Evolutionary conservation across 2,329 filamentous ascomycete genomes (phyloP).

Genomic region (Fusarium sp.): DNA sequence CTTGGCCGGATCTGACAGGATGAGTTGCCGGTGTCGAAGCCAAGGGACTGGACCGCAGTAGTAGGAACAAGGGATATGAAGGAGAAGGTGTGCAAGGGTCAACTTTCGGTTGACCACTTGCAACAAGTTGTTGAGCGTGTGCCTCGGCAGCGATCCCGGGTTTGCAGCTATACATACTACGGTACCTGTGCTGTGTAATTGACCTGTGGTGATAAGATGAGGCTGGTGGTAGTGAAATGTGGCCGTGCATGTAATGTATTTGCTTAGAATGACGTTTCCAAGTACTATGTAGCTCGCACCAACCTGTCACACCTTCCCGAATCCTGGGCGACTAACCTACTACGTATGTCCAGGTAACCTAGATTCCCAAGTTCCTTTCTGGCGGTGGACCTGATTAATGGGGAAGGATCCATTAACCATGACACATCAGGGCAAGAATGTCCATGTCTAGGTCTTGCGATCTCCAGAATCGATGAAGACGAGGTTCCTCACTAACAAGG

Average conservation of each 20-base stretch:
- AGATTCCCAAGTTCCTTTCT: neutral
- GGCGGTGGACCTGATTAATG: slow-evolving; percentile 10
- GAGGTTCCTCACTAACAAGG: slow-evolving; percentile 7
- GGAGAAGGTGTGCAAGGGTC: neutral
- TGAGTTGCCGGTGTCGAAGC: slow-evolving; percentile 19
- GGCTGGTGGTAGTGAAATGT: slow-evolving; percentile 11
- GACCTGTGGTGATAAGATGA: neutral
- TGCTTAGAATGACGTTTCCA: slow-evolving; percentile 14
- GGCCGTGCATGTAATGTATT: slow-evolving; percentile 11
- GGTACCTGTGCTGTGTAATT: neutral
- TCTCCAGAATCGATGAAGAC: slow-evolving; percentile 24
- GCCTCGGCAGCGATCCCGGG: slow-evolving; percentile 23
- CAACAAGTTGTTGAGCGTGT: slow-evolving; percentile 4
- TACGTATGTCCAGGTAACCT: neutral
- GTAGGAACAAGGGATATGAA: neutral
- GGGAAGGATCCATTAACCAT: slow-evolving; percentile 20
- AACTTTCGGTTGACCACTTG: slow-evolving; percentile 9
- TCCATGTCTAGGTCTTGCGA: neutral
- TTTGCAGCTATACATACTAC: neutral
- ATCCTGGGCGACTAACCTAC: neutral
- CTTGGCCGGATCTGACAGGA: slow-evolving; percentile 14
- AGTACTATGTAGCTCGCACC: neutral
- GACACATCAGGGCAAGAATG: slow-evolving; percentile 17
- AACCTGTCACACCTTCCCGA: neutral
- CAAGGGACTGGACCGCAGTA: neutral